A percentile compares a stretch with the other conserved stretches of the same genome.
These are phyloP conservation scores for Mesotaenium endlicherianum DNA, from an alignment of 139 green algal genomes.

Conservation along the genomic window DNA sequence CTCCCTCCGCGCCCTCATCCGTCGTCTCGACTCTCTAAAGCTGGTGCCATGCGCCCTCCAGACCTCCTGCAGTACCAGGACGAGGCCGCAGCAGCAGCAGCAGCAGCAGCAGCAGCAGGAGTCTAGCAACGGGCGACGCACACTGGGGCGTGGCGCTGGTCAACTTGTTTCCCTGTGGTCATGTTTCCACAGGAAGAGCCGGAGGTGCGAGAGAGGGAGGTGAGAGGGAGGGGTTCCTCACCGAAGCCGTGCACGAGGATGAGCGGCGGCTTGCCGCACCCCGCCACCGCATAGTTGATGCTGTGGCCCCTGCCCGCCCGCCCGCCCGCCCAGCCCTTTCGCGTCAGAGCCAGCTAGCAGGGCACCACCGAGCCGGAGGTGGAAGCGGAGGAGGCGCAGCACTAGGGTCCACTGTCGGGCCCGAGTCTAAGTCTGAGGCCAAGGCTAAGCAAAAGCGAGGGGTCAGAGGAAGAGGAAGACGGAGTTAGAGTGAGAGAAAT, in stretches of 20 bases:
- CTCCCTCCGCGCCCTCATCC: too few species aligned
- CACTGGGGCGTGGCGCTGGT: neutral
- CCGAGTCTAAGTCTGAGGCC: too few species aligned
- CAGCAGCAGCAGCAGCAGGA: neutral
- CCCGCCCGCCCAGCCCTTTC: too few species aligned
- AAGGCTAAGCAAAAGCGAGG: too few species aligned
- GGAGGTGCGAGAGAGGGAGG: neutral
- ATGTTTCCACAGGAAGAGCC: neutral
- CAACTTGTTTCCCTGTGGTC: neutral
- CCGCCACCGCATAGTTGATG: slow-evolving; percentile 42
- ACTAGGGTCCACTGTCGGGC: too few species aligned
- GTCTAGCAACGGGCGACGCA: neutral
- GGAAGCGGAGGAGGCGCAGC: too few species aligned
- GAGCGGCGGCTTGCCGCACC: slow-evolving; percentile 31
- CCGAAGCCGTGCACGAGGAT: slow-evolving; percentile 36
- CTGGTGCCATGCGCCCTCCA: neutral
- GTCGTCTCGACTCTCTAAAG: too few species aligned
- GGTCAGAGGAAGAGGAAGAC: too few species aligned
- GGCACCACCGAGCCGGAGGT: too few species aligned
- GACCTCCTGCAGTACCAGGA: neutral
- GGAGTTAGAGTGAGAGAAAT: neutral
- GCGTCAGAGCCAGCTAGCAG: too few species aligned
- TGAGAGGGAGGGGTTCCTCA: neutral
- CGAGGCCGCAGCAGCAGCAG: neutral
- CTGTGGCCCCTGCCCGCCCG: slow-evolving; percentile 36